Base-by-base conservation (phyloP, 1,139 yeast species). In the Protomyces arabidopsidicola region DNA sequence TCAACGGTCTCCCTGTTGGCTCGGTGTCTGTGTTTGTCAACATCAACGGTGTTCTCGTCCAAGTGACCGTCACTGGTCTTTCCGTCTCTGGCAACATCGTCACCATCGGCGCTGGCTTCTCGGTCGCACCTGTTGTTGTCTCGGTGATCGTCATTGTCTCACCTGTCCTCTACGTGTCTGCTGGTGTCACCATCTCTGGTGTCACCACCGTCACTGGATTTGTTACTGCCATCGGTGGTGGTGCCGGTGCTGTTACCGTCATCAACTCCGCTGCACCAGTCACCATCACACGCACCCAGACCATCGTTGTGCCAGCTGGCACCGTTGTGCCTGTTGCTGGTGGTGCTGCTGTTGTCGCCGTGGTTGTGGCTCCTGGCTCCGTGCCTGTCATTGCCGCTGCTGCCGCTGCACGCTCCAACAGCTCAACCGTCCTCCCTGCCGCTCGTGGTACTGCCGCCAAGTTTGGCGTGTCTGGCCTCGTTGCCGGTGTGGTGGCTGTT, bases 161-260 rank as follows among this genome's bases (percentile, higher is more conserved):
- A n/a, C 48, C 48, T 42, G 48, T 42, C 27, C 12, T 42, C 48
- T 42, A 42, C 48, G 48, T 42, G 22, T 42, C 48, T n/a, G 48
- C 48, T n/a, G 48, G 48, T 20, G 48, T 42, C 24, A 42, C 48
- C 48, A 16, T 42, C 24, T 42, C 48, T n/a, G 48, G 48, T 42
- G 48, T 42, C 14, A 42, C 48, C 48, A 10, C 48, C 22, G 24
- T 42, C 22, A 42, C 48, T 18, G 48, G 48, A 42, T 42, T 42
- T 10, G 48, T 42, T 10, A 42, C 48, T 42, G 48, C 48, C 24
- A 42, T 42, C 18, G 48, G 48, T 20, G 48, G 48, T 18, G 48
- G 48, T 42, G 48, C 48, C 18, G 48, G 48, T 42, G 48, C 48
- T 24, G 48, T 42, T 12, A 42, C 48, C 22, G 18, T 42, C 48